A percentile compares a stretch with the other conserved stretches of the same genome.
phyloP scores from a whole-genome alignment of 1,284 basidiomycete genomes.

The Papiliotrema nemorosa region DNA sequence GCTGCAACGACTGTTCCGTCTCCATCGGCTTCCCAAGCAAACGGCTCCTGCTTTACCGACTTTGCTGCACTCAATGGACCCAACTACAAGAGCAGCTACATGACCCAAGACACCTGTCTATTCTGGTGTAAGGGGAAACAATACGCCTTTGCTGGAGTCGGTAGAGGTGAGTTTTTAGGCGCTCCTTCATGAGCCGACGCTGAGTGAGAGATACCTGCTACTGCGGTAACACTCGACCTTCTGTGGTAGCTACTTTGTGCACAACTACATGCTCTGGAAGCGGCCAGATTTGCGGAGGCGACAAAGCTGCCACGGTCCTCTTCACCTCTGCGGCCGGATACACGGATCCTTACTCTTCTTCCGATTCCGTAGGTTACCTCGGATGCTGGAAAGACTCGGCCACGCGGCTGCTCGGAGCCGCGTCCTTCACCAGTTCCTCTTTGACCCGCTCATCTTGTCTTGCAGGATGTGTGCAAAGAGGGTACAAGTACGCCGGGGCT shows the following conservation, averaged over 20 bases:
- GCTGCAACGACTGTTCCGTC: not conserved
- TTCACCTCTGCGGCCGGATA: not conserved
- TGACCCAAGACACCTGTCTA: slow-evolving; percentile 12
- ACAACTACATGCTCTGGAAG: slow-evolving; percentile 12
- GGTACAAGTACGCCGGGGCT: slow-evolving; percentile 18
- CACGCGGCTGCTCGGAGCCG: not conserved
- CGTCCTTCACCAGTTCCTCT: not conserved
- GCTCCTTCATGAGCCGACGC: not conserved
- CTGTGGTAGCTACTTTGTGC: slow-evolving; percentile 12
- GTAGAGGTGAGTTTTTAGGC: not conserved
- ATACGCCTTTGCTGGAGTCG: slow-evolving; percentile 17
- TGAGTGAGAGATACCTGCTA: not conserved
- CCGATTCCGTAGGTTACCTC: slow-evolving; percentile 7
- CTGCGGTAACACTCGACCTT: slow-evolving; percentile 15
- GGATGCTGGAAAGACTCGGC: slow-evolving; percentile 11
- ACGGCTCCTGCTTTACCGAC: not conserved
- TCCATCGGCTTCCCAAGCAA: not conserved
- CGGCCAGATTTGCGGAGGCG: slow-evolving; percentile 8
- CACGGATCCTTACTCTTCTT: slow-evolving; percentile 7
- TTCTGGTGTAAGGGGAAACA: slow-evolving; percentile 8
- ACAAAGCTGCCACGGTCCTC: slow-evolving; percentile 3
- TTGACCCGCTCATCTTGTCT: slow-evolving; percentile 6
- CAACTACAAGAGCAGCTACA: not conserved
- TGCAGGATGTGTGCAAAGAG: slow-evolving; percentile 7
- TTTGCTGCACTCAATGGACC: not conserved